Percentiles rank a stretch among this genome's conserved stretches.
phyloP scores from a whole-genome alignment of 2,329 filamentous ascomycete genomes.

The Lecanoromycetidae sp. region DNA sequence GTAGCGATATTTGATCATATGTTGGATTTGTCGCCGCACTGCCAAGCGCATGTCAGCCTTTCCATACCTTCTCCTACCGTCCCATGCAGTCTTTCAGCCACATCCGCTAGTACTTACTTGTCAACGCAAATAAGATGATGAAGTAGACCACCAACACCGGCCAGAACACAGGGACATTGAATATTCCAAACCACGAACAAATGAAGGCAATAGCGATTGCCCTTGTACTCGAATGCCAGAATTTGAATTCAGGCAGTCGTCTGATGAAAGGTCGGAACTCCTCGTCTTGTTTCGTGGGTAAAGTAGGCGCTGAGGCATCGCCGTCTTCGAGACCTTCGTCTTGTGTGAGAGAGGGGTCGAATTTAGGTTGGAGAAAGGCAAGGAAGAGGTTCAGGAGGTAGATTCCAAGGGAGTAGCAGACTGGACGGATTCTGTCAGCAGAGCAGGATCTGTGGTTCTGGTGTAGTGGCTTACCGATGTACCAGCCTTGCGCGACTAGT shows the following conservation, averaged over 20 bases:
- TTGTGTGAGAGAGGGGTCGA: conserved; percentile 89
- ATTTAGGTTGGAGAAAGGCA: conserved; percentile 95
- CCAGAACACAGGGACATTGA: conserved; percentile 98
- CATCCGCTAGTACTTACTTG: conserved; percentile 53
- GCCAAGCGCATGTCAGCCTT: conserved; percentile 4
- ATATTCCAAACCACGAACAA: conserved; percentile 87
- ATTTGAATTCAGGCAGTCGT: conserved; percentile 96
- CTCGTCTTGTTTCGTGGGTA: conserved; percentile 92
- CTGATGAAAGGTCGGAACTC: conserved; percentile 97
- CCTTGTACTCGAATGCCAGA: conserved; percentile 59
- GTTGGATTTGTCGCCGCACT: conserved; percentile 99
- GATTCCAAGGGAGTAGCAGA: conserved; percentile 94
- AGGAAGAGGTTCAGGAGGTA: conserved; percentile 99
- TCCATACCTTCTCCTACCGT: not conserved
- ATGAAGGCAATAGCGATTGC: conserved; percentile 67
- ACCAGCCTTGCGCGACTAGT: conserved; percentile 90
- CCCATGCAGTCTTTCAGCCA: not conserved
- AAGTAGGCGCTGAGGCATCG: conserved; percentile 49
- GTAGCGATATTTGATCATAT: conserved; percentile 99
- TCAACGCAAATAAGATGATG: conserved; percentile 91
- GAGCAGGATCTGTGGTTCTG: not conserved
- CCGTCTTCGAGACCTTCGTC: conserved; percentile 97
- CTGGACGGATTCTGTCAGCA: conserved; percentile 35
- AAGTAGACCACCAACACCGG: conserved; percentile 96
- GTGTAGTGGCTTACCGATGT: conserved; percentile 57